phyloP scores from a whole-genome alignment of 306 rosid genomes.

The Medicago truncatula region DNA sequence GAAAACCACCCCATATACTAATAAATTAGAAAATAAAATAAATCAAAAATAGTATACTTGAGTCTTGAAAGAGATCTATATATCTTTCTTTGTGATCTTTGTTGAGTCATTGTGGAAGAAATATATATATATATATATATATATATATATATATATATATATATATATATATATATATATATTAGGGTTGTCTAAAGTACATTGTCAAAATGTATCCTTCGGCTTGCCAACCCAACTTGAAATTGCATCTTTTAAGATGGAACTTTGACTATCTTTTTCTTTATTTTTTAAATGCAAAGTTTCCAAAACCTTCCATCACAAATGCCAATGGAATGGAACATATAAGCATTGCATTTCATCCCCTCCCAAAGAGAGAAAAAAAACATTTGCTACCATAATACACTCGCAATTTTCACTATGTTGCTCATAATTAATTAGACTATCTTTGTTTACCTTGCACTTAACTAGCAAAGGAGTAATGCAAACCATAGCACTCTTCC shows the following conservation, averaged over 20 bases:
- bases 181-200: slow-evolving; percentile 44
- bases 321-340: slow-evolving; percentile 4
- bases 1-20: slow-evolving; percentile 30
- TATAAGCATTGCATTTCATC: slow-evolving; percentile 20
- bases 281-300: slow-evolving; percentile 42
- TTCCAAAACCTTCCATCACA: slow-evolving; percentile 42
- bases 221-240: slow-evolving; percentile 41
- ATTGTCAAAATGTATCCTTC: slow-evolving; percentile 41
- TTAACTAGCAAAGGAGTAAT: background rate
- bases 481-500: background rate
- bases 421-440: background rate
- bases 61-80: background rate
- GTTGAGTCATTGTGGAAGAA: slow-evolving; percentile 36
- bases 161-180: slow-evolving; percentile 41
- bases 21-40: slow-evolving; percentile 3
- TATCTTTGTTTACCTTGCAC: background rate
- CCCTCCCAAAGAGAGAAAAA: background rate
- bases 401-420: background rate
- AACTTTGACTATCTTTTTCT: slow-evolving; percentile 69
- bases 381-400: background rate
- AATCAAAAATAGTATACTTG: background rate
- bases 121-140: slow-evolving; percentile 40
- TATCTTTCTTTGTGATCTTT: slow-evolving; percentile 28
- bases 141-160: slow-evolving; percentile 38
- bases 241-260: slow-evolving; percentile 63